phyloP scores from a whole-genome alignment of 208 protist genomes.

The Vickermania spadyakhi region DNA sequence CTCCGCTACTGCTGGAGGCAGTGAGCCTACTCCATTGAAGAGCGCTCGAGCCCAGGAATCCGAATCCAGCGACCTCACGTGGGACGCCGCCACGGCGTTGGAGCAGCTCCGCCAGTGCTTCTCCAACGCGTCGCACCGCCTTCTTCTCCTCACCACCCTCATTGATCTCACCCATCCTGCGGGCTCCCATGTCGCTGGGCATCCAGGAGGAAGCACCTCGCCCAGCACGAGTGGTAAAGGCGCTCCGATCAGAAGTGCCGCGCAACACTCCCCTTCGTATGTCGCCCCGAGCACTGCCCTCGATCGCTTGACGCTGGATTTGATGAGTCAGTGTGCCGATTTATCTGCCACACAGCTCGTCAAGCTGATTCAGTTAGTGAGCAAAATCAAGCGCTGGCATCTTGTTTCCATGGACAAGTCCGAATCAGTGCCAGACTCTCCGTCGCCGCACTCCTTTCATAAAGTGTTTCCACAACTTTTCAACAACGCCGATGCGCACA shows the following conservation, averaged over 20 bases:
- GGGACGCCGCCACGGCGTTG: constrained; percentile 1
- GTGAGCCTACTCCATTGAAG: no score
- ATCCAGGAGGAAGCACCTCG: background rate
- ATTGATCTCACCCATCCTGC: constrained; percentile 1
- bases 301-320: background rate
- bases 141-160: constrained; percentile 5
- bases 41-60: no score
- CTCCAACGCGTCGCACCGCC: background rate
- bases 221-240: background rate
- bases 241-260: background rate
- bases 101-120: background rate
- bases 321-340: background rate
- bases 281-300: background rate
- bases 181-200: background rate
- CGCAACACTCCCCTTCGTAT: background rate
- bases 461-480: constrained; percentile 15
- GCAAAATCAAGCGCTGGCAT: constrained; percentile 31
- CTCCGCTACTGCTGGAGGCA: no score
- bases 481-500: constrained; percentile 65
- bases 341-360: constrained; percentile 36
- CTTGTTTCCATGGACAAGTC: constrained; percentile 3
- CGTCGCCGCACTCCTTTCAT: background rate
- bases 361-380: constrained; percentile 41
- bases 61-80: no score
- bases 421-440: background rate